phyloP scores from a whole-genome alignment of 371 early-diverging fungal species.

The Syncephalastrum monosporum region DNA sequence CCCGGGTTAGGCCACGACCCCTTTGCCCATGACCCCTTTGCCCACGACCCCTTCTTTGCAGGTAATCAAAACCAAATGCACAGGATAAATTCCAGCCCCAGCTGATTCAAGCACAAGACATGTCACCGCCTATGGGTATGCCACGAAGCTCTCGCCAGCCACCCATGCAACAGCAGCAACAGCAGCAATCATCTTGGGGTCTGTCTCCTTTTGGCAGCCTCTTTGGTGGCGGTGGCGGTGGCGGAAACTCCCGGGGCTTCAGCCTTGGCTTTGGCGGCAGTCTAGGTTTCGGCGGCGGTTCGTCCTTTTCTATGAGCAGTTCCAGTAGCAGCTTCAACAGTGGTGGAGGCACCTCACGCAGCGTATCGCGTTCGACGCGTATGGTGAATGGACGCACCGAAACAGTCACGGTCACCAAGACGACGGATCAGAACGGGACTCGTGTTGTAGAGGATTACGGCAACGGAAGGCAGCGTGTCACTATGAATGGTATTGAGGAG shows the following conservation, averaged over 20 bases:
- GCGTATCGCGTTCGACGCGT: conserved; percentile 25
- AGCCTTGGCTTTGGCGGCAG: too few relatives aligned
- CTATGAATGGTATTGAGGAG: conserved; percentile 38
- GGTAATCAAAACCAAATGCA: too few relatives aligned
- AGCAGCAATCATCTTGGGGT: too few relatives aligned
- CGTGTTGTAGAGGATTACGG: conserved; percentile 42
- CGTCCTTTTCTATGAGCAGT: conserved; percentile 2
- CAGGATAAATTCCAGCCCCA: too few relatives aligned
- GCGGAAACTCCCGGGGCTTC: neutral
- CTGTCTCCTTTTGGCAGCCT: too few relatives aligned
- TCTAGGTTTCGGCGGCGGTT: neutral
- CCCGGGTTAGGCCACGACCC: too few relatives aligned
- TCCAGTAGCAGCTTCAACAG: conserved; percentile 9
- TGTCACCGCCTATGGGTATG: too few relatives aligned
- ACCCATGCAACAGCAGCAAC: too few relatives aligned
- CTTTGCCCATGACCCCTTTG: too few relatives aligned
- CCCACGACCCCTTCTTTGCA: too few relatives aligned
- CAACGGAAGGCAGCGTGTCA: conserved; percentile 24
- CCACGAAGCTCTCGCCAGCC: too few relatives aligned
- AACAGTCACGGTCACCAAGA: conserved; percentile 32
- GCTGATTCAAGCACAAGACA: too few relatives aligned
- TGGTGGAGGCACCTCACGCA: conserved; percentile 19
- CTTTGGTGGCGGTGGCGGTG: conserved; percentile 8
- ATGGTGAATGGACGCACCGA: conserved; percentile 34
- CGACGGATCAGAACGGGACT: conserved; percentile 30